Evolutionary conservation across 2,329 filamentous ascomycete genomes (phyloP), one percentile per base, ranked within the genome.

Genomic region (Rhinocladiella similis): DNA sequence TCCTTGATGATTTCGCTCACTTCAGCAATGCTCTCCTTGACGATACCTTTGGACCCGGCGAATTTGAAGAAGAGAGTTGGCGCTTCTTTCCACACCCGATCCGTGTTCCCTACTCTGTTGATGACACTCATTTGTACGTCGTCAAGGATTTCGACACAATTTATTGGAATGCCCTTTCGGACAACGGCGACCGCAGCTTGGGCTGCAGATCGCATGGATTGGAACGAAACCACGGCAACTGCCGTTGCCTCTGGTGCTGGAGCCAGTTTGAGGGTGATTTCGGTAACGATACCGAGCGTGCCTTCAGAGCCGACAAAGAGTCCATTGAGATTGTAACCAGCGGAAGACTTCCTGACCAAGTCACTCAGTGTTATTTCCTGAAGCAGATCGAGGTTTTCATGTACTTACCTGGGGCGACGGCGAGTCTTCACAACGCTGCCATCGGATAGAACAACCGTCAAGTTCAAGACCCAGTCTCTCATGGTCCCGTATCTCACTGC

Each of bases 61-160:
- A 92, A 93, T 73, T 93, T 93, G 83, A 93, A 91, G 75, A 93
- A 91, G 7, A 93, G 78, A 0, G 89, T 92, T 1, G 89, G 88
- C 1, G 80, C 81, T 72, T 90, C 88, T 49, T 79, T 78, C 89
- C 89, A 93, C 6, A 72, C 72, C 58, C 85, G 83, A 14, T 85
- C 86, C n/a, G 27, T 53, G 25, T 83, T 81, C 1, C 88, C 87
- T 14, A 86, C 83, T 52, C 85, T 78, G 72, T 94, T 93, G 67
- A 94, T 86, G 0, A 92, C 88, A 61, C 78, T 81, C 90, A 94
- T 94, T 72, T 91, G 88, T 3, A 92, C 87, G 56, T 93, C 89
- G 67, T 93, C 90, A 87, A 94, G 91, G 63, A 94, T 85, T 72
- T 94, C 90, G 83, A 91, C 87, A 2, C 87, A 87, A 0, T 86